Conservation (phyloP, 371 early-diverging fungal genomes). For the Encephalitozoon cuniculi region DNA sequence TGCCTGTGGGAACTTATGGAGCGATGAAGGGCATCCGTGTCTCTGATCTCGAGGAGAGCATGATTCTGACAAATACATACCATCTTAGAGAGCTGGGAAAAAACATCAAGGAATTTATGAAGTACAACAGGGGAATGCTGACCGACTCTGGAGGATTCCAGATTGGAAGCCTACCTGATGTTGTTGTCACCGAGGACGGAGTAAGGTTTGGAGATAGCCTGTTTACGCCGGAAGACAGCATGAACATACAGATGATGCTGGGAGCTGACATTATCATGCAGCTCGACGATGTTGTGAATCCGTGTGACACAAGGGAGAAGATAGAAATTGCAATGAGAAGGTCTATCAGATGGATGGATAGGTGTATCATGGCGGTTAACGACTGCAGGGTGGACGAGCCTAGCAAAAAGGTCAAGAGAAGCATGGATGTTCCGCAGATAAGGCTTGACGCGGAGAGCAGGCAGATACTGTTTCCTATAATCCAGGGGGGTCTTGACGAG, state of each 20-base stretch:
- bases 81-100: conserved; percentile 53
- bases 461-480: conserved; percentile 84
- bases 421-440: conserved; percentile 5
- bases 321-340: conserved; percentile 83
- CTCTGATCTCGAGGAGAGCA: conserved; percentile 71
- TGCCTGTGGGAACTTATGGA: conserved; percentile 94
- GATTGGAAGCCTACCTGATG: conserved; percentile 77
- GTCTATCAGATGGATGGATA: conserved; percentile 82
- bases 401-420: conserved; percentile 4
- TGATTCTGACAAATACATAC: conserved; percentile 79
- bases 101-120: conserved; percentile 74
- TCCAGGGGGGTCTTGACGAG: conserved; percentile 77
- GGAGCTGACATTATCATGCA: conserved; percentile 94
- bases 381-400: not conserved
- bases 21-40: conserved; percentile 76
- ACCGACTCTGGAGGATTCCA: conserved; percentile 89
- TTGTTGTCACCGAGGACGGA: conserved; percentile 78
- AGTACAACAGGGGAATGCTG: conserved; percentile 72
- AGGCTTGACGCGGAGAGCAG: conserved; percentile 51
- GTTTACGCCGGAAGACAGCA: conserved; percentile 85
- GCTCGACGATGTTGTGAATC: conserved; percentile 83
- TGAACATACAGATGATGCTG: conserved; percentile 78
- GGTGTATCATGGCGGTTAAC: conserved; percentile 65
- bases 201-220: conserved; percentile 60
- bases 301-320: conserved; percentile 69